These are phyloP conservation scores for Cutaneotrichosporon spelunceum DNA, from an alignment of 1,284 basidiomycete genomes.

Conservation along the genomic window DNA sequence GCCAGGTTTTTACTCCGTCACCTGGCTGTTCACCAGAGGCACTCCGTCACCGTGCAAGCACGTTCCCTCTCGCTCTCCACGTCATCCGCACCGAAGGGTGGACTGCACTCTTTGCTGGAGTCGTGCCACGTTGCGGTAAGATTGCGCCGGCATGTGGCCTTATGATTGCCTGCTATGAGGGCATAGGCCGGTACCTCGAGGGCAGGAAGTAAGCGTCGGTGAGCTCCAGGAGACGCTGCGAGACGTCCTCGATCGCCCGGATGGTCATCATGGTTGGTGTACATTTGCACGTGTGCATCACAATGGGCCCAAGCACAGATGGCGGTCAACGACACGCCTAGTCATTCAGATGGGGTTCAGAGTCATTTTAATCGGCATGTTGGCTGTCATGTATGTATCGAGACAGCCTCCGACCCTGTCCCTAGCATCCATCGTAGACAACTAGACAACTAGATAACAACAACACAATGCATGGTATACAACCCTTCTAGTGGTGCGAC, in stretches of 20 bases:
- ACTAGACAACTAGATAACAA: slow-evolving; percentile 8
- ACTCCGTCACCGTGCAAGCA: slow-evolving; percentile 47
- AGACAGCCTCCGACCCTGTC: not conserved
- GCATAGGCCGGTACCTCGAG: slow-evolving; percentile 51
- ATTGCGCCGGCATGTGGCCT: slow-evolving; percentile 95
- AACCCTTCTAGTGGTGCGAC: slow-evolving; percentile 12
- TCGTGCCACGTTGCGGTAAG: slow-evolving; percentile 85
- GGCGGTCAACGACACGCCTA: not conserved
- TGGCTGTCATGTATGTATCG: not conserved
- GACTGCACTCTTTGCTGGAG: slow-evolving; percentile 75
- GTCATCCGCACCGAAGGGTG: slow-evolving; percentile 76
- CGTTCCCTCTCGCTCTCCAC: slow-evolving; percentile 63
- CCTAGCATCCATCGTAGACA: not conserved
- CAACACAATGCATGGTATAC: slow-evolving; percentile 26
- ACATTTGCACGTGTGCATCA: not conserved
- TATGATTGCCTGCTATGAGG: slow-evolving; percentile 87
- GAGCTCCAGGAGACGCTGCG: not conserved
- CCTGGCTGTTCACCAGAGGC: slow-evolving; percentile 54
- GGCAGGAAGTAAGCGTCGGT: not conserved
- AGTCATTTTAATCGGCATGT: slow-evolving; percentile 1
- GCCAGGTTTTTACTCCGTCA: slow-evolving; percentile 68
- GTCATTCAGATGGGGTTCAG: not conserved
- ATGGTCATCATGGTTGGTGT: not conserved
- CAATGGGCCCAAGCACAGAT: too few relatives aligned
- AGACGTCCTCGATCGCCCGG: not conserved